A percentile compares a stretch with the other conserved stretches of the same genome.
Evolutionary conservation across 106 monocot species (phyloP).

Genomic region (Xerophyta viscosa): DNA sequence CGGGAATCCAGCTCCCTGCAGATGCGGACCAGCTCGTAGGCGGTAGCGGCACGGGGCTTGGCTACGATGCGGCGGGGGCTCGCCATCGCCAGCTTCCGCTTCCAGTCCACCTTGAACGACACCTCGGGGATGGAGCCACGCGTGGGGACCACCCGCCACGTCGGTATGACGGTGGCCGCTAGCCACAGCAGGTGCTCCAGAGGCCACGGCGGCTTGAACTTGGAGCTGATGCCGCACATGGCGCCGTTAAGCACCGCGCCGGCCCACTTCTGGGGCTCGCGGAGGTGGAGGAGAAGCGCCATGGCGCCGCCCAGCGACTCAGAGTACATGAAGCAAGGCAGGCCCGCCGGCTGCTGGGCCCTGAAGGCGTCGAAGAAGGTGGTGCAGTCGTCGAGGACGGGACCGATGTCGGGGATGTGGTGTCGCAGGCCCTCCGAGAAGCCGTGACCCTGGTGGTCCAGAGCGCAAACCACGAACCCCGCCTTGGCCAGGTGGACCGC

Average conservation of each 20-base stretch:
- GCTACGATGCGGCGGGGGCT: constrained; percentile 47
- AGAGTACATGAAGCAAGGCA: constrained; percentile 73
- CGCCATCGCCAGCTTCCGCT: constrained; percentile 67
- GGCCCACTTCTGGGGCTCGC: constrained; percentile 21
- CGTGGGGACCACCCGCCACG: constrained; percentile 73
- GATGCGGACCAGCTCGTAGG: constrained; percentile 69
- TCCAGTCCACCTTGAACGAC: constrained; percentile 91
- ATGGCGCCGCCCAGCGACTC: constrained; percentile 94
- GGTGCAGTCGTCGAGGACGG: constrained; percentile 73
- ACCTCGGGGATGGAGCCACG: constrained; percentile 67
- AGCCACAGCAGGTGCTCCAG: constrained; percentile 75
- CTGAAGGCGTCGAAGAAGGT: constrained; percentile 72
- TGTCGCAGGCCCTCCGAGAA: constrained; percentile 71
- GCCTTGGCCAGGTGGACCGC: constrained; percentile 58
- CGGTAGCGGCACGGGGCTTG: constrained; percentile 69
- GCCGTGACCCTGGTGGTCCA: constrained; percentile 95
- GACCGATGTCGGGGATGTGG: constrained; percentile 77
- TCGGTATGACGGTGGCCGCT: constrained; percentile 44
- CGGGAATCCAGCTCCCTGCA: constrained; percentile 64
- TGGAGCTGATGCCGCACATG: constrained; percentile 89
- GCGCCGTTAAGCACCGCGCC: constrained; percentile 83
- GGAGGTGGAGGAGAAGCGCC: constrained; percentile 69
- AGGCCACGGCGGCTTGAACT: constrained; percentile 89
- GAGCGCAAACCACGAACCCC: constrained; percentile 75
- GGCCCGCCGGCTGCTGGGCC: constrained; percentile 22